phyloP scores from a whole-genome alignment of 352 stramenopile genomes.

The Detonula confervacea region DNA sequence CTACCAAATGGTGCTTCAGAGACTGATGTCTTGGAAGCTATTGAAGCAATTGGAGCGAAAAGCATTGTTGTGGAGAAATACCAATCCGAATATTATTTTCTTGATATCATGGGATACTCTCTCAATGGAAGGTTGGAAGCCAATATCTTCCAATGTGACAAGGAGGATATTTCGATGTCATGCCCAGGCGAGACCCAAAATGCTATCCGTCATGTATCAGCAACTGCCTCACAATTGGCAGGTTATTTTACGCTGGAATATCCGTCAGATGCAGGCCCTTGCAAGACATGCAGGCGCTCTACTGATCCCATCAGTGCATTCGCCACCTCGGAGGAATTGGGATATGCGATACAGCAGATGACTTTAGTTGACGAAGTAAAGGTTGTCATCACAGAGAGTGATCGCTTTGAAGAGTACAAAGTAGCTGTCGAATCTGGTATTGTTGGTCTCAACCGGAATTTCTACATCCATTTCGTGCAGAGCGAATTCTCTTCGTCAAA shows the following conservation, averaged over 20 bases:
- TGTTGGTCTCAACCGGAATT: constrained; percentile 59
- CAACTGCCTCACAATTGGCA: constrained; percentile 52
- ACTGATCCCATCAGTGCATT: constrained; percentile 63
- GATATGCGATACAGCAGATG: constrained; percentile 77
- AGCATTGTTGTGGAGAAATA: constrained; percentile 50
- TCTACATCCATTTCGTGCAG: constrained; percentile 65
- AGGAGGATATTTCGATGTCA: constrained; percentile 9
- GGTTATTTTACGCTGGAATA: constrained; percentile 85
- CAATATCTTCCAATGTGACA: constrained; percentile 25
- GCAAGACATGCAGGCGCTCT: constrained; percentile 64
- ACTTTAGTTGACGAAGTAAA: constrained; percentile 78
- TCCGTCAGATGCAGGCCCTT: constrained; percentile 42
- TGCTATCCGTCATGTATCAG: constrained; percentile 34
- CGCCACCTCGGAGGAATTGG: constrained; percentile 75
- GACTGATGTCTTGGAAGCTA: constrained; percentile 15
- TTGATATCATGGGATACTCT: constrained; percentile 50
- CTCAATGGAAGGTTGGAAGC: constrained; percentile 33
- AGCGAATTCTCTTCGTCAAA: constrained; percentile 12
- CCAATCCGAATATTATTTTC: constrained; percentile 45
- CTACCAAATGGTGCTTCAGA: constrained; percentile 20
- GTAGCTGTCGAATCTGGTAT: constrained; percentile 60
- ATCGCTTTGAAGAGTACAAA: constrained; percentile 60
- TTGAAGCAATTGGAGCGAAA: constrained; percentile 24
- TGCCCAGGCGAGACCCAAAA: constrained; percentile 25
- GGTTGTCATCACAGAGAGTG: constrained; percentile 68